Base-by-base conservation (phyloP, 345 rosid species). In the Citrus mangshanensis region DNA sequence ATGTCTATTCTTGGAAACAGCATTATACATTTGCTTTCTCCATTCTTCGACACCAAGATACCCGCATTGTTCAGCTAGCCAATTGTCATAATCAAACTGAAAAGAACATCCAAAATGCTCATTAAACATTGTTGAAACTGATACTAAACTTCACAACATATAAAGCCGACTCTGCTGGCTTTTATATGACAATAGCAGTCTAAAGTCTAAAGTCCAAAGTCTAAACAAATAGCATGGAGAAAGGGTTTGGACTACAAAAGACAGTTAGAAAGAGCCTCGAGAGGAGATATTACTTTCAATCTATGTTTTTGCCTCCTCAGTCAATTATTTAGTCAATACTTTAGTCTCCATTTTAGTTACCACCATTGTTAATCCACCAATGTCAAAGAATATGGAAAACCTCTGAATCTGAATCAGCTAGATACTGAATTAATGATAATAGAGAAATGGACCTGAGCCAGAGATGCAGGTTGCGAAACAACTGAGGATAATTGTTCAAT, bases 1-100 rank as follows among this genome's bases (percentile, higher is more conserved):
- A 1, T 0, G 75, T 74, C 0, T 62, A 34, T 25, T 79, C 62
- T 80, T 49, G 18, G 64, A 54, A n/a, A 76, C 27, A 24, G 46
- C 63, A 14, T 3, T 0, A 75, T 69, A 89, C 91, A 91, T 89
- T 55, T 81, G 63, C 76, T 76, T 82, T 85, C 89, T 88, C 97
- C 98, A 91, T 34, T 83, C 89, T 42, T 89, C 93, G 6, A 82
- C 46, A 34, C 75, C 79, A 37, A 58, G 74, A 65, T 78, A 79
- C 7, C 85, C 85, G 34, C 86, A 78, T 62, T 85, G 88, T 10
- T 74, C 86, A 40, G 90, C 93, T 46, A 92, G 87, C 97, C 95
- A 91, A 76, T 85, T 61, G 58, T 78, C 75, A 74, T 91, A 90
- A 42, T 89, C 91, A 71, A 83, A 83, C 95, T 92, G 86, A 72